Evolutionary conservation across 164 flowering plant species (phyloP), one percentile per base, ranked within the genome.

Genomic region (Chloranthus sessilifolius): DNA sequence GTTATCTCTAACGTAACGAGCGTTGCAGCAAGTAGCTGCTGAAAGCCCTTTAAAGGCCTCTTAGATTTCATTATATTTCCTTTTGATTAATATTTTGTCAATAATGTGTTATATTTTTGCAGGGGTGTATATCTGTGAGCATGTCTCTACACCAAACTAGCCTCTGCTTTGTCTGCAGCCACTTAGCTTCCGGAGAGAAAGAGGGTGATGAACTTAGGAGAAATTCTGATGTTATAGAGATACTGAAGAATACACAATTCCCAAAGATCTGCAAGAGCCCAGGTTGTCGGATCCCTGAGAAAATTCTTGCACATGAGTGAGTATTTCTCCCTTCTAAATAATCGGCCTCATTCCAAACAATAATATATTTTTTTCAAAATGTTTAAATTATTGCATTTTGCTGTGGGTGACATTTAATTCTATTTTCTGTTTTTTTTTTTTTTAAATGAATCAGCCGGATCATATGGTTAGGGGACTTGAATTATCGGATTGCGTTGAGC

Each of bases 111-210:
- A 10, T 56, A 24, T 28, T 43, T 8, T 25, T 65, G 61, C 80
- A 87, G 96, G 96, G 96, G 2, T 88, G 94, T 37, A 88, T 88
- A 8, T 71, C 96, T 5, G 79, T 85, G 35, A 85, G 96, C 71
- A 68, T 88, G 82, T 51, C 73, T 31, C 63, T 88, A 50, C 63
- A 75, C 50, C 75, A 64, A 53, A 88, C 96, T 35, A 88, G 79
- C 73, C 76, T 88, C 54, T 88, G 96, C 61, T 85, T 88, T 40
- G 58, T 88, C 16, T 82, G 94, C 76, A 79, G 90, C 55, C 96
- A 88, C 62, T 68, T 88, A 64, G 90, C 96, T 12, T 88, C 96
- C 0, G 96, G 96, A 11, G 91, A 88, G 72, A 82, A 76, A 64
- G 94, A 85, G 63, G 96, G 96, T 0, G 94, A 88, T 47, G 94